Base-by-base conservation (phyloP, 768 basidiomycete genomes). In the Phlebiopsis gigantea region DNA sequence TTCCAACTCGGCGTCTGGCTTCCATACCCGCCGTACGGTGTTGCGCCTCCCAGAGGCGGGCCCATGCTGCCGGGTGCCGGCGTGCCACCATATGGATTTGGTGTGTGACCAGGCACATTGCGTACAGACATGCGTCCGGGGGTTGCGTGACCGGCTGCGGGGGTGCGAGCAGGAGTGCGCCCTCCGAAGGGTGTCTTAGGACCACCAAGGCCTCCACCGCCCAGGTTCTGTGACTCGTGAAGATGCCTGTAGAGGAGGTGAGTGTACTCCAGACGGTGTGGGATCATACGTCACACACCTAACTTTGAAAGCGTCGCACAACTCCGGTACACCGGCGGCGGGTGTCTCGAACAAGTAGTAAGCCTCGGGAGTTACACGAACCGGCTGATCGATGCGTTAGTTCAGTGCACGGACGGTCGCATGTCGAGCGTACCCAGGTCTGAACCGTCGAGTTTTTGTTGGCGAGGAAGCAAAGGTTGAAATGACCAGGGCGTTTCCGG, bases 301-400 rank as follows among this genome's bases (percentile, higher is more conserved):
- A 66, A 91, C 83, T 83, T 98, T 98, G 83, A 98, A 98, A 19
- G 95, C 94, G 69, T 98, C 95, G 61, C 96, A 97, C 4, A 98
- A 74, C 69, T 97, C 93, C 4, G 90, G 86, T 24, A 98, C 92
- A 34, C 92, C 93, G 6, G 90, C 85, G 24, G 93, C 91, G 46
- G 92, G 83, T 5, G 92, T 90, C 61, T 94, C 92, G 64, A 92
- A 93, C 17, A 98, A 80, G 66, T 88, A 88, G 67, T 94, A 97
- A 5, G 89, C 89, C 71, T 91, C 87, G 1, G 92, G 93, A 5
- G 88, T 80, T 43, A 94, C 90, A 46, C 92, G 85, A 46, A 95
- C 83, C 39, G 90, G 90, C 92, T 93, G 57, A 17, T n/a, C 5
- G 39, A 15, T 34, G 48, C n/a, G 28, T 51, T 55, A 43, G 28